Evolutionary conservation across 768 basidiomycete species (phyloP), one percentile per base, ranked within the genome.

Genomic region (Suillus subalutaceus): DNA sequence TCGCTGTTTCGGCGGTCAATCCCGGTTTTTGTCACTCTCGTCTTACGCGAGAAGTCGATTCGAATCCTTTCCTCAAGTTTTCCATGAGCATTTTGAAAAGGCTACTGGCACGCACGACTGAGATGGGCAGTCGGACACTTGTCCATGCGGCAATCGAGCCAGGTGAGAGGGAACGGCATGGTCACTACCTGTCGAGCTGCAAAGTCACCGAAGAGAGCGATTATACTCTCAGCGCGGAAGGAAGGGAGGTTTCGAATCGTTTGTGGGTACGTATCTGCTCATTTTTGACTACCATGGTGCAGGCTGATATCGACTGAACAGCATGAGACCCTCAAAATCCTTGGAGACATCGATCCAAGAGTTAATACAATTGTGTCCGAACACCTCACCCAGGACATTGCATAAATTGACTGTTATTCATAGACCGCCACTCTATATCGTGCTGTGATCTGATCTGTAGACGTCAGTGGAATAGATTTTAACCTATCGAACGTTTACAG

Each of bases 21-120:
- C 81, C 81, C 2, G 80, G 81, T 5, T 74, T 79, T 59, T 79
- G 79, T 44, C 55, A 72, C 59, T 80, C 80, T 18, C 68, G 71
- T 32, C 71, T 81, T 57, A 61, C 67, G 1, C 72, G 76, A 41
- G 61, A 69, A 20, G 16, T 67, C 8, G 70, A 72, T 26, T 63
- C 64, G 4, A 68, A 69, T 40, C 41, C 62, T 20, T 6, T 65
- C 23, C 6, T 67, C 0, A 52, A 62, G 9, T 0, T 66, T 26
- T 13, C 18, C 3, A 4, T 73, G n/a, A 56, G 41, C 18, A 30
- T 63, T 30, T 41, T 55, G 23, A 74, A 76, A 63, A 38, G 23
- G 0, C 48, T 75, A 32, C 10, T 82, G 4, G 79, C 75, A 1
- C 73, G 76, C 30, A 65, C 75, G 20, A 69, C 79, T 0, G 79